Evolutionary conservation across 495 filamentous ascomycete species (phyloP).

Genomic region (Monascus purpureus): DNA sequence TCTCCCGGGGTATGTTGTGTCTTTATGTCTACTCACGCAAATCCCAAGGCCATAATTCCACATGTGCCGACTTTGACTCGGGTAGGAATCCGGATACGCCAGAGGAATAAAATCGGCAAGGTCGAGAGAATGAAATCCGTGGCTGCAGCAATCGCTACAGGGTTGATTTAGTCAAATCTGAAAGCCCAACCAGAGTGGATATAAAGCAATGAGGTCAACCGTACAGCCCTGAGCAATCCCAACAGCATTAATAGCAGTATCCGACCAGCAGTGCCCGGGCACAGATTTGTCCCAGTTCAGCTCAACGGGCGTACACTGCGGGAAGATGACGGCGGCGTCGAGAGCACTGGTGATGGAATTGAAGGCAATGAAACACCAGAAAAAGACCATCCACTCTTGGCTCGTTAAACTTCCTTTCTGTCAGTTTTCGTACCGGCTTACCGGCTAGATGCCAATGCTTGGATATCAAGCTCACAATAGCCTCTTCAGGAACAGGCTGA

Average conservation of each 20-base stretch:
- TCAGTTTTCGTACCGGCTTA: background rate
- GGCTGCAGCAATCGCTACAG: constrained; percentile 2
- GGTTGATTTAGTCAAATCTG: background rate
- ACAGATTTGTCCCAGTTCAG: constrained; percentile 2
- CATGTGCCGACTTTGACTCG: constrained; percentile 1
- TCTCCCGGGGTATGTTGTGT: too few relatives aligned
- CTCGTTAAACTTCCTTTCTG: constrained; percentile 1
- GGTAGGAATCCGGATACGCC: constrained; percentile 1
- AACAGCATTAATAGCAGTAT: constrained; percentile 3
- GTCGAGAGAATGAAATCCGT: constrained; percentile 1
- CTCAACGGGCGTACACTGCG: constrained; percentile 1
- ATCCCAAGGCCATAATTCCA: constrained; percentile 2
- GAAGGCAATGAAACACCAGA: constrained; percentile 3
- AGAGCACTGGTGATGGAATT: constrained; percentile 1
- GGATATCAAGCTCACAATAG: background rate
- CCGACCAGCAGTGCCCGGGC: constrained; percentile 2
- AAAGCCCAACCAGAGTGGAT: background rate
- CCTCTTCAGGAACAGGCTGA: constrained; percentile 3
- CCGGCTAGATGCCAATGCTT: background rate
- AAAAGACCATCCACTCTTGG: background rate
- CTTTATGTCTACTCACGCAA: constrained; percentile 1
- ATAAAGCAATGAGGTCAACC: background rate
- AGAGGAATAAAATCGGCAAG: constrained; percentile 1
- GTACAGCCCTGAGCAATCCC: constrained; percentile 2
- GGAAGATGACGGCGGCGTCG: constrained; percentile 3